These are phyloP conservation scores for Nannochloris sp. DNA, from an alignment of 139 green algal genomes.

Conservation along the genomic window DNA sequence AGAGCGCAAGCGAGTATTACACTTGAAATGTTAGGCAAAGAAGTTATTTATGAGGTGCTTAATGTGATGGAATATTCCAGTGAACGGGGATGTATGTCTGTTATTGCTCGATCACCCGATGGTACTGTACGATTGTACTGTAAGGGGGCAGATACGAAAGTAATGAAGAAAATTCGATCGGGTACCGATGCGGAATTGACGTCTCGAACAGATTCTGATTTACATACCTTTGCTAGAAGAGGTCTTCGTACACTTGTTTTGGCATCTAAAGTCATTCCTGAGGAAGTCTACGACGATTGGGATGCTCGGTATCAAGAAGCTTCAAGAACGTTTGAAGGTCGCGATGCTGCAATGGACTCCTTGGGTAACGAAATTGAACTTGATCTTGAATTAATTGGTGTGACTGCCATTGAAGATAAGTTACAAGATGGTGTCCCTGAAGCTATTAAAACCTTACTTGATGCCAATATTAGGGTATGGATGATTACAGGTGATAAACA, in stretches of 20 bases:
- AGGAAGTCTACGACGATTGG: constrained; percentile 39
- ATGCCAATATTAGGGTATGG: constrained; percentile 82
- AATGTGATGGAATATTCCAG: constrained; percentile 92
- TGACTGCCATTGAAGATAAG: constrained; percentile 99
- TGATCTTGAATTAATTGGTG: constrained; percentile 80
- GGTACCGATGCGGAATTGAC: constrained; percentile 16
- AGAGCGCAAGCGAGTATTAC: constrained; percentile 37
- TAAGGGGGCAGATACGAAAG: constrained; percentile 82
- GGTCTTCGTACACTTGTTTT: constrained; percentile 50
- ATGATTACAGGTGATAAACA: constrained; percentile 84
- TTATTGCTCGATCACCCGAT: constrained; percentile 54
- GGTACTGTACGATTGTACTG: constrained; percentile 71
- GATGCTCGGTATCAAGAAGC: constrained; percentile 51
- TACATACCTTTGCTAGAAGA: constrained; percentile 34
- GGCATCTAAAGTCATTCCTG: constrained; percentile 33
- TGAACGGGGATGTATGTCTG: constrained; percentile 54
- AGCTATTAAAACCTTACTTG: constrained; percentile 77
- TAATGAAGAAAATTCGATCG: constrained; percentile 54
- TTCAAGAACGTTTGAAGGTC: constrained; percentile 32
- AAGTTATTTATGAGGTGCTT: constrained; percentile 72
- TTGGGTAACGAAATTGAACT: constrained; percentile 55
- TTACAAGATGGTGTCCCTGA: constrained; percentile 83
- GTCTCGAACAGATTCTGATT: constrained; percentile 18
- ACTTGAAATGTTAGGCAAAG: constrained; percentile 38
- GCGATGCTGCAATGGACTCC: constrained; percentile 53